Evolutionary conservation across 805 yeast species (phyloP), one percentile per base, ranked within the genome.

Genomic region (Alloascoidea hylecoeti): DNA sequence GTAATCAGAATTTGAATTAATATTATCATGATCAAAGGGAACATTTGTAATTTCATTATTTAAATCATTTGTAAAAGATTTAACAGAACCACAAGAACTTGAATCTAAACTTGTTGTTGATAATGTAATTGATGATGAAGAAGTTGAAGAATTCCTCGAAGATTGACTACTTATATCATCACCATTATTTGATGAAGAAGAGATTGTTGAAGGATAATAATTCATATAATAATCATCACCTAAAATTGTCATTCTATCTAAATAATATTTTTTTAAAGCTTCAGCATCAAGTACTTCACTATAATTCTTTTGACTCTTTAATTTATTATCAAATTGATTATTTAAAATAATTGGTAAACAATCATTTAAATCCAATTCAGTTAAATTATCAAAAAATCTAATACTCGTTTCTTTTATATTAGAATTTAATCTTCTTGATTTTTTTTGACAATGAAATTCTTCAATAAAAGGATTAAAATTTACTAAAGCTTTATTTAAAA

Each of bases 221-320:
- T n/a, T n/a, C n/a, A n/a, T n/a, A n/a, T n/a, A n/a, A 23, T 23
- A n/a, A 9, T 23, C n/a, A 23, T 23, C 9, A 23, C 30, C 30
- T 23, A 23, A 23, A 23, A 23, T 23, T 23, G 30, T 23, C 30
- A 23, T 23, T 23, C 30, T 23, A 23, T 23, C 30, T n/a, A 23
- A 9, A n/a, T 23, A 23, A n/a, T 23, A 23, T n/a, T 23, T 23
- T 23, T 23, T 23, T n/a, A 23, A 23, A 23, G 30, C 9, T 9
- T 23, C 30, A 9, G 13, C 30, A 23, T 23, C 30, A 23, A 23
- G 30, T 9, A 23, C 30, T 23, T 23, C 30, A 9, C 9, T n/a
- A 23, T 9, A 23, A 9, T n/a, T 23, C 30, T n/a, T 9, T n/a
- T 23, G 30, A 23, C n/a, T 9, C 30, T 23, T 9, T 9, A 9